A percentile compares a stretch with the other conserved stretches of the same genome.
These are phyloP conservation scores for Penicillium samsonianum DNA, from an alignment of 495 filamentous ascomycete species.

Conservation along the genomic window DNA sequence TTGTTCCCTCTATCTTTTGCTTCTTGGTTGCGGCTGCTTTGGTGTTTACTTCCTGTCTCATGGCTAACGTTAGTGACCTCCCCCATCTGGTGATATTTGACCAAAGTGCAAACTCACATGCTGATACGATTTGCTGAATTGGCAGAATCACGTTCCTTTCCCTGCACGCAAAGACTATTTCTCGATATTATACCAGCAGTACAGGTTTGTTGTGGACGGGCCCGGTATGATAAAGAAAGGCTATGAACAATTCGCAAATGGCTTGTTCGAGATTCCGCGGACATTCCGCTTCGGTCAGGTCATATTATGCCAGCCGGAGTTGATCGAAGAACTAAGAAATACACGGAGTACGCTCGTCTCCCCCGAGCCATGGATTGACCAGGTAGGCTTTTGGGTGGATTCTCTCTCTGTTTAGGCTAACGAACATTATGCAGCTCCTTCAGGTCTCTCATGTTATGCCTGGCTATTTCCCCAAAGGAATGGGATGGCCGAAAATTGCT, in stretches of 20 bases:
- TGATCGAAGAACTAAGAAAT: constrained; percentile 28
- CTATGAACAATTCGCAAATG: constrained; percentile 17
- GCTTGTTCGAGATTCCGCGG: constrained; percentile 30
- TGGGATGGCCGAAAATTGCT: constrained; percentile 29
- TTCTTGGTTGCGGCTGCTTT: constrained; percentile 8
- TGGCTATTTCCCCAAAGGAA: constrained; percentile 26
- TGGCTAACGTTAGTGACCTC: constrained; percentile 23
- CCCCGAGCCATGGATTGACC: constrained; percentile 33
- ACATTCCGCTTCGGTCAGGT: constrained; percentile 31
- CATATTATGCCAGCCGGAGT: constrained; percentile 22
- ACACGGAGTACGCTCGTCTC: constrained; percentile 18
- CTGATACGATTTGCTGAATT: neutral
- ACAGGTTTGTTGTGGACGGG: constrained; percentile 25
- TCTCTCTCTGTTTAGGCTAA: neutral
- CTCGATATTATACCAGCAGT: constrained; percentile 26
- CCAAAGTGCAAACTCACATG: neutral
- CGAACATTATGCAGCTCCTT: constrained; percentile 15
- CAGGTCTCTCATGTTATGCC: constrained; percentile 34
- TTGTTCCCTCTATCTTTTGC: neutral
- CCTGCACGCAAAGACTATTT: constrained; percentile 6
- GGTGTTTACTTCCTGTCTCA: constrained; percentile 17
- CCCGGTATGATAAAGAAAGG: constrained; percentile 23
- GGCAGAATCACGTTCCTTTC: constrained; percentile 18
- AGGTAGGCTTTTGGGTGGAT: constrained; percentile 11
- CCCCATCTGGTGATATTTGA: neutral